Evolutionary conservation across 768 basidiomycete species (phyloP).

Genomic region (Termitomyces sp.): DNA sequence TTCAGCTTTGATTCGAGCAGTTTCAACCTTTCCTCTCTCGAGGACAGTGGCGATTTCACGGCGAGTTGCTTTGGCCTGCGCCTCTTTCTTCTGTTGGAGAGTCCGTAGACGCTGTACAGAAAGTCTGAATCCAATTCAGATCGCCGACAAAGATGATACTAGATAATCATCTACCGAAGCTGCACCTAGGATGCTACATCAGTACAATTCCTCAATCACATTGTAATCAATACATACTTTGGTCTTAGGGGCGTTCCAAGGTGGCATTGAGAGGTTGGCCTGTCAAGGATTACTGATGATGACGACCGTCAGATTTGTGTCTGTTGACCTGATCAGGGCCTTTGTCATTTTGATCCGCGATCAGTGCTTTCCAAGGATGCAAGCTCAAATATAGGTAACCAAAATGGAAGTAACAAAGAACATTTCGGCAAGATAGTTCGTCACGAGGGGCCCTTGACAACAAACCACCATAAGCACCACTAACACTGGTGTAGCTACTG

Average conservation of each 20-base stretch:
- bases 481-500: too few species aligned
- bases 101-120: constrained; percentile 83
- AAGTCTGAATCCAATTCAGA: constrained; percentile 38
- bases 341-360: too few species aligned
- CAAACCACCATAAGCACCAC: too few species aligned
- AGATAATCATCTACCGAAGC: constrained; percentile 13
- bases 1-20: constrained; percentile 81
- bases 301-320: too few species aligned
- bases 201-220: background rate
- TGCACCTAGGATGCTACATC: constrained; percentile 10
- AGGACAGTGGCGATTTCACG: constrained; percentile 79
- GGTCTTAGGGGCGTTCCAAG: constrained; percentile 17
- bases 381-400: too few species aligned
- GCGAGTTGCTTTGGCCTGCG: constrained; percentile 63
- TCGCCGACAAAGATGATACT: background rate
- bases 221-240: constrained; percentile 6
- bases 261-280: constrained; percentile 7
- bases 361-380: too few species aligned
- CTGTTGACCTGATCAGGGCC: too few species aligned
- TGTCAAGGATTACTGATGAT: too few species aligned
- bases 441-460: too few species aligned
- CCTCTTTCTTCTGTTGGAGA: constrained; percentile 88
- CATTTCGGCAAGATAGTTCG: too few species aligned
- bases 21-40: constrained; percentile 78
- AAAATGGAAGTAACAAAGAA: too few species aligned